Evolutionary conservation across 202 grass and related monocot species (phyloP).

Genomic region (Carex arenaria): DNA sequence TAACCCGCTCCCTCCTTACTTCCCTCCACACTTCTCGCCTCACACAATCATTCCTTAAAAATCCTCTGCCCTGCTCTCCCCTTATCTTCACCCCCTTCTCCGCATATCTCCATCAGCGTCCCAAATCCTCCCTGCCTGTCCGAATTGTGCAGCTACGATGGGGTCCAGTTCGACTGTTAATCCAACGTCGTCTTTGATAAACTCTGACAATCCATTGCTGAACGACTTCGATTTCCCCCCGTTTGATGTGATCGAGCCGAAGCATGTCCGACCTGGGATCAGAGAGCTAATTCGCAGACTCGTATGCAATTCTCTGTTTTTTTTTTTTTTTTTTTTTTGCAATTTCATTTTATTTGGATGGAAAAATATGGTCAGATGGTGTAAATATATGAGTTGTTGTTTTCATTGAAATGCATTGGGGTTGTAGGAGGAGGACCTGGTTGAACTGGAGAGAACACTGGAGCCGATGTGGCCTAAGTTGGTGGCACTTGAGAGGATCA

Average conservation of each 20-base stretch:
- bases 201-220: constrained; percentile 48
- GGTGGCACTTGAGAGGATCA: constrained; percentile 32
- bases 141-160: background rate
- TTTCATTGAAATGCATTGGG: background rate
- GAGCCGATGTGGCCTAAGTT: constrained; percentile 73
- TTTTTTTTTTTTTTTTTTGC: background rate
- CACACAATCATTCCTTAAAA: background rate
- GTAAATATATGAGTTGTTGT: background rate
- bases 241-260: constrained; percentile 50
- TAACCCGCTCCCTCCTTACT: too few species aligned
- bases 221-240: constrained; percentile 61
- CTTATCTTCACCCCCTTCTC: constrained; percentile 35
- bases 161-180: background rate
- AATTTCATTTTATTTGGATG: background rate
- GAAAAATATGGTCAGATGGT: background rate
- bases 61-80: constrained; percentile 20
- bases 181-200: background rate
- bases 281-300: constrained; percentile 56
- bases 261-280: constrained; percentile 68
- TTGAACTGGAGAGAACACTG: constrained; percentile 70
- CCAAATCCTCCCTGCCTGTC: background rate
- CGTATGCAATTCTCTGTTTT: constrained; percentile 20
- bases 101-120: constrained; percentile 27
- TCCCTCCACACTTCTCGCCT: background rate
- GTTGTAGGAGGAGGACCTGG: constrained; percentile 63